Evolutionary conservation across 441 rosid genomes (phyloP), one percentile per base, ranked within the genome.

Genomic region (Populus hybrid): DNA sequence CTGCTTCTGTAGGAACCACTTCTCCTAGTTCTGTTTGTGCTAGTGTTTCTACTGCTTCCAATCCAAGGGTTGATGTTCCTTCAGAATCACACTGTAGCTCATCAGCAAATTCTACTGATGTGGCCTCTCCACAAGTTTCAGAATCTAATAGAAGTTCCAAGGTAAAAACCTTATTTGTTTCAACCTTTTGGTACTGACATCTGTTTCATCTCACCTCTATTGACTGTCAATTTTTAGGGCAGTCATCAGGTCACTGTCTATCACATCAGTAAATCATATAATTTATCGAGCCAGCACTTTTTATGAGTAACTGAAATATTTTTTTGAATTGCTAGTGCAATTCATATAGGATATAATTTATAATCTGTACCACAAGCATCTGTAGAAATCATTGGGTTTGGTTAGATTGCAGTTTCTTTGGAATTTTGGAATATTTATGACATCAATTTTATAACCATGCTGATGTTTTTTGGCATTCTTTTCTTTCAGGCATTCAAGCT

Each of bases 401-500:
- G 75, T 66, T 38, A 36, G 72, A 74, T 72, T 76, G 40, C 77
- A 20, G 74, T 35, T 78, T 42, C 11, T 70, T 68, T 36, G 69
- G 68, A 77, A 69, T 26, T 78, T 81, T 73, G 30, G 26, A 57
- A 26, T 63, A 12, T 42, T 67, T 54, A 21, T 35, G 32, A 42
- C 46, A 10, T 34, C 64, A 42, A 26, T 26, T 63, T 16, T 67
- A n/a, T 70, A 64, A 72, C 68, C 54, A 16, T 24, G 40, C 12
- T 35, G 20, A 69, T 30, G 75, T 34, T 50, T 72, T 42, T 28
- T 70, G 24, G 54, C 69, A 18, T 54, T 70, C 21, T 78, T 59
- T 69, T 76, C 74, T 69, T 78, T 64, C 85, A 94, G 98, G 98
- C 88, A 71, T 94, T 87, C 85, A 94, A 90, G 88, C 94, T 94